These are phyloP conservation scores for Rhizoclosmatium globosum DNA, from an alignment of 192 early-diverging fungal genomes.

Conservation along the genomic window DNA sequence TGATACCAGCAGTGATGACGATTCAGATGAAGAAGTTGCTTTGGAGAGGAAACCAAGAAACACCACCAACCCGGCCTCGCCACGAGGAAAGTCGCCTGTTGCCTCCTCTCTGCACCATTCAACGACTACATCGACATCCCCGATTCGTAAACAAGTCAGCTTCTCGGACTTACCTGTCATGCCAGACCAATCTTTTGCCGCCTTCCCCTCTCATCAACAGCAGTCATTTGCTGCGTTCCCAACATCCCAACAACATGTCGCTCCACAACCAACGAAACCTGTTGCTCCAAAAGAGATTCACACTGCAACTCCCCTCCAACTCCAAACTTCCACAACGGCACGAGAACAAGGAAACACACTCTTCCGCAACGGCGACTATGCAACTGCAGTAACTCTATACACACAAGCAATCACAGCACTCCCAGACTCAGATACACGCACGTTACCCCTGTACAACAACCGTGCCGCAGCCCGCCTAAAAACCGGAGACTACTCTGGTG, in stretches of 20 bases:
- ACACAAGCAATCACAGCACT: slow-evolving; percentile 69
- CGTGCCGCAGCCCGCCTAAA: slow-evolving; percentile 83
- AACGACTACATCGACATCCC: neutral
- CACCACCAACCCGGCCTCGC: slow-evolving; percentile 1
- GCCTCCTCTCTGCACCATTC: neutral
- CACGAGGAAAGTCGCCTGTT: slow-evolving; percentile 9
- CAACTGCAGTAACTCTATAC: slow-evolving; percentile 79
- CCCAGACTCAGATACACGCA: slow-evolving; percentile 62
- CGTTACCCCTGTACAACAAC: slow-evolving; percentile 81
- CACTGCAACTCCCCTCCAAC: slow-evolving; percentile 47
- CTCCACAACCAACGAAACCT: neutral
- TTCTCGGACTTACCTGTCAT: neutral
- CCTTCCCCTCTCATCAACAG: neutral
- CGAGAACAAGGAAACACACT: slow-evolving; percentile 76
- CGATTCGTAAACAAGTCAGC: neutral
- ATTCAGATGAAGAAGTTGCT: slow-evolving; percentile 34
- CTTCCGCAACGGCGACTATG: slow-evolving; percentile 94
- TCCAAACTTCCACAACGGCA: slow-evolving; percentile 7
- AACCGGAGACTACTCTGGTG: slow-evolving; percentile 80
- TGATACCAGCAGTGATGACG: slow-evolving; percentile 37
- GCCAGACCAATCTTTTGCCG: slow-evolving; percentile 27
- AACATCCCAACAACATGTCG: neutral
- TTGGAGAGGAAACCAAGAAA: slow-evolving; percentile 14
- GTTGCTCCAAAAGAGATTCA: slow-evolving; percentile 44
- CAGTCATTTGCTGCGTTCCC: neutral